Evolutionary conservation across 352 stramenopile species (phyloP), one percentile per base, ranked within the genome.

Genomic region (Globisporangium viniferum): DNA sequence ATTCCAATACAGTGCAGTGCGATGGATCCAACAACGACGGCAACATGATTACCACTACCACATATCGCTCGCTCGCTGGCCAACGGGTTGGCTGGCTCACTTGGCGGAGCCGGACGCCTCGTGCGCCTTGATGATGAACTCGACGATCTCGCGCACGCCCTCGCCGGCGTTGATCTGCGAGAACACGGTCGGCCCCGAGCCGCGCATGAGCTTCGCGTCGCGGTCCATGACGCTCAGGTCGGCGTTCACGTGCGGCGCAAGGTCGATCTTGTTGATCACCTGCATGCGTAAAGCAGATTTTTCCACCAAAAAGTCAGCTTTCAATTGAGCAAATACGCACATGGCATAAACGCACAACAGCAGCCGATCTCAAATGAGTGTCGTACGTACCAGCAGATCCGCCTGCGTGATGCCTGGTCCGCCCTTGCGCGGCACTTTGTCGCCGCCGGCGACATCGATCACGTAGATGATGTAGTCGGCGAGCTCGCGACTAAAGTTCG

Each of bases 381-480:
- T 5, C 5, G 8, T 24, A 22, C 18, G 44, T 72, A 80, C 86
- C 5, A 99, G 82, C 61, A 99, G 76, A 75, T 99, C 97, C 14
- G 88, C 95, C 76, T 99, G 97, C 2, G 97, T 99, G 73, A 99
- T 99, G 31, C 97, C 97, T 1, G 97, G 97, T 48, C 97, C 97
- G 62, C 97, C 97, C 77, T 99, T 99, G 65, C 97, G 90, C 29
- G 97, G 97, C 62, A 99, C 91, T 75, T 99, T 99, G 76, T 99
- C 97, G 24, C 97, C 97, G 29, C 97, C 97, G 20, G 97, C 95
- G 33, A 99, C 97, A 78, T 99, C 97, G 76, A 99, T 99, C 15
- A 99, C 97, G 78, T 99, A 99, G 66, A 99, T 93, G 44, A 98
- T 99, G 72, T 97, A 99, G 84, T 99, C 97, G 5, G 97, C 97